phyloP scores from a whole-genome alignment of 192 early-diverging fungal genomes.

The Lunasporangiospora selenospora region DNA sequence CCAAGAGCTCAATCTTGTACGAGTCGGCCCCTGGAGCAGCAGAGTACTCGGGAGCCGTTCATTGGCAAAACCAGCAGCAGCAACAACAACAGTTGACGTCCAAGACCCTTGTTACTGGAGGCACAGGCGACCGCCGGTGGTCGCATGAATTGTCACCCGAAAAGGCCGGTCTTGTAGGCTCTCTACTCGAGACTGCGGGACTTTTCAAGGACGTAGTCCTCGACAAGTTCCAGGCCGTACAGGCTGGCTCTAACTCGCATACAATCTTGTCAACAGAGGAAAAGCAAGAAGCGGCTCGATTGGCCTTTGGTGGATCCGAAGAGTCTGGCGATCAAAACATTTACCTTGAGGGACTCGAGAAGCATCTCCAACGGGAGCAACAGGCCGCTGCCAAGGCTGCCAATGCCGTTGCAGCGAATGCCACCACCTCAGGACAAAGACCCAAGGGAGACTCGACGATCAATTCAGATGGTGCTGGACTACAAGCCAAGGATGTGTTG shows the following conservation, averaged over 20 bases:
- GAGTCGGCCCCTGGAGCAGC: slow-evolving; percentile 22
- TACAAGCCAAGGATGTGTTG: slow-evolving; percentile 3
- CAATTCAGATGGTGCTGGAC: no score
- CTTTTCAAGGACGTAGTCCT: slow-evolving; percentile 37
- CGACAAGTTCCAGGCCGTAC: slow-evolving; percentile 20
- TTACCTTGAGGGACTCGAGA: slow-evolving; percentile 17
- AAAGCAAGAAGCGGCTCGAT: slow-evolving; percentile 19
- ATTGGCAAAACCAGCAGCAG: background rate
- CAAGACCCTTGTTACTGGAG: slow-evolving; percentile 25
- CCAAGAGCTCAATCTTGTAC: slow-evolving; percentile 43
- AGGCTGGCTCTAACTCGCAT: no score
- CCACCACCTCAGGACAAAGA: background rate
- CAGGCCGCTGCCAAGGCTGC: slow-evolving; percentile 1
- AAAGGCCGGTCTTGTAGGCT: slow-evolving; percentile 33
- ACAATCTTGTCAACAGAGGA: slow-evolving; percentile 6
- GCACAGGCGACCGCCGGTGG: slow-evolving; percentile 35
- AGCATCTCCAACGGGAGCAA: slow-evolving; percentile 2
- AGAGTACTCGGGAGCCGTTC: background rate
- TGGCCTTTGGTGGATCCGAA: slow-evolving; percentile 38
- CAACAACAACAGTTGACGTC: no score
- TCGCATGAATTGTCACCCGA: slow-evolving; percentile 45
- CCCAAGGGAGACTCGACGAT: no score
- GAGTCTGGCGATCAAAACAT: slow-evolving; percentile 34
- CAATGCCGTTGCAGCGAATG: background rate
- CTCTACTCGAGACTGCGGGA: slow-evolving; percentile 17